Evolutionary conservation across 192 early-diverging fungal species (phyloP).

Genomic region (Kickxella alabastrina): DNA sequence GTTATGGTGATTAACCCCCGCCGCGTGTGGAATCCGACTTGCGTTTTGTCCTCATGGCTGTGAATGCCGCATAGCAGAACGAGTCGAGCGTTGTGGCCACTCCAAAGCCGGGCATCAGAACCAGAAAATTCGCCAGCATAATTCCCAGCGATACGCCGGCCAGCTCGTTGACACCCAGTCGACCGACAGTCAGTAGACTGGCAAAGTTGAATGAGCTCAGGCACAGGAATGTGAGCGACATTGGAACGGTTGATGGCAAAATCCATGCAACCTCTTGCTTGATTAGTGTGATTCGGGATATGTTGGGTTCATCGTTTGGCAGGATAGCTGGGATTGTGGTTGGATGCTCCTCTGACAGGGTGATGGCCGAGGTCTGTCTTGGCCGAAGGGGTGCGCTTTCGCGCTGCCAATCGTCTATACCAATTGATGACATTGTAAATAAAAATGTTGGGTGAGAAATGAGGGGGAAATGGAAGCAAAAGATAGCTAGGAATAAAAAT

Average conservation of each 20-base stretch:
- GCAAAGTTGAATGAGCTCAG: conserved; percentile 63
- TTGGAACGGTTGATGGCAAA: conserved; percentile 39
- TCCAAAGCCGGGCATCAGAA: conserved; percentile 65
- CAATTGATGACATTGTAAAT: too few relatives aligned
- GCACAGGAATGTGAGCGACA: conserved; percentile 61
- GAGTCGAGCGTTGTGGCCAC: conserved; percentile 52
- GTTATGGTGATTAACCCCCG: conserved; percentile 38
- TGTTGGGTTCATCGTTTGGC: conserved; percentile 12
- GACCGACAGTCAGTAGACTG: conserved; percentile 63
- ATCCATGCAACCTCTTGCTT: conserved; percentile 37
- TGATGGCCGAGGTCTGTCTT: not conserved
- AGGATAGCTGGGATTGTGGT: not conserved
- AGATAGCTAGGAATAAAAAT: too few relatives aligned
- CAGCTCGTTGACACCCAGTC: conserved; percentile 61
- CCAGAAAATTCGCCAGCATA: conserved; percentile 68
- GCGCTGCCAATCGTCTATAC: too few relatives aligned
- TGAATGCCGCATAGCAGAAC: conserved; percentile 34
- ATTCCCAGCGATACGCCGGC: conserved; percentile 63
- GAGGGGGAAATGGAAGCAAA: too few relatives aligned
- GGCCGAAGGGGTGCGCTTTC: too few relatives aligned
- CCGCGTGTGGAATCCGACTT: conserved; percentile 41
- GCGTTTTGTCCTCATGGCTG: conserved; percentile 44
- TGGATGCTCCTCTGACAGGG: too few relatives aligned
- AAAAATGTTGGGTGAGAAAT: too few relatives aligned
- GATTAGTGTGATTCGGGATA: conserved; percentile 15